Evolutionary conservation across 2,329 filamentous ascomycete genomes (phyloP).

Genomic region (Bretziella fagacearum): DNA sequence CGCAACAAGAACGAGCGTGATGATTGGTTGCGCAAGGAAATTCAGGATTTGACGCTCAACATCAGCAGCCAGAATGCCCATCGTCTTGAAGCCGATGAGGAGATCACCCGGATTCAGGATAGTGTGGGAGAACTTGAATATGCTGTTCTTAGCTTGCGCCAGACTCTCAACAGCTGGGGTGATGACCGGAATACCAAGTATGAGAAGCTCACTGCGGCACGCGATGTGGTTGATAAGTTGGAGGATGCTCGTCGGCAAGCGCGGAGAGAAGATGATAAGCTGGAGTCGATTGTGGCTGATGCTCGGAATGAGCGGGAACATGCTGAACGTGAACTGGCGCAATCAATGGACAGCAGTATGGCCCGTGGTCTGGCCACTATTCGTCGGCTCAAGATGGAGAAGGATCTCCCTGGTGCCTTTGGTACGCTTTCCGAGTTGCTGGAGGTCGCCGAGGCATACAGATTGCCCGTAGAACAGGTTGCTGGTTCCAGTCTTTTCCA

Average conservation of each 20-base stretch:
- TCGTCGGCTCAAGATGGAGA: conserved; percentile 61
- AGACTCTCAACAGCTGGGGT: conserved; percentile 62
- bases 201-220: conserved; percentile 58
- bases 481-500: conserved; percentile 88
- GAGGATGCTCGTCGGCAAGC: conserved; percentile 77
- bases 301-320: conserved; percentile 60
- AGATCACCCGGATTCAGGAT: conserved; percentile 53
- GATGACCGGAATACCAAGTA: conserved; percentile 55
- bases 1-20: conserved; percentile 79
- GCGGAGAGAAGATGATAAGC: conserved; percentile 74
- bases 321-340: conserved; percentile 59
- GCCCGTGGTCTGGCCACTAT: conserved; percentile 76
- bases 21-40: conserved; percentile 61
- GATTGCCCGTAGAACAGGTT: conserved; percentile 79
- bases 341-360: conserved; percentile 80
- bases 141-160: conserved; percentile 52
- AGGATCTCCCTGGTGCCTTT: conserved; percentile 71
- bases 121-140: conserved; percentile 57
- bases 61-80: conserved; percentile 71
- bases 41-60: conserved; percentile 60
- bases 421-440: conserved; percentile 90
- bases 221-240: conserved; percentile 60
- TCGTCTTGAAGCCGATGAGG: conserved; percentile 67
- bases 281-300: conserved; percentile 60
- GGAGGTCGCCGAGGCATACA: conserved; percentile 67